Conservation (phyloP, 768 basidiomycete genomes). For the Rhodotorula taiwanensis region DNA sequence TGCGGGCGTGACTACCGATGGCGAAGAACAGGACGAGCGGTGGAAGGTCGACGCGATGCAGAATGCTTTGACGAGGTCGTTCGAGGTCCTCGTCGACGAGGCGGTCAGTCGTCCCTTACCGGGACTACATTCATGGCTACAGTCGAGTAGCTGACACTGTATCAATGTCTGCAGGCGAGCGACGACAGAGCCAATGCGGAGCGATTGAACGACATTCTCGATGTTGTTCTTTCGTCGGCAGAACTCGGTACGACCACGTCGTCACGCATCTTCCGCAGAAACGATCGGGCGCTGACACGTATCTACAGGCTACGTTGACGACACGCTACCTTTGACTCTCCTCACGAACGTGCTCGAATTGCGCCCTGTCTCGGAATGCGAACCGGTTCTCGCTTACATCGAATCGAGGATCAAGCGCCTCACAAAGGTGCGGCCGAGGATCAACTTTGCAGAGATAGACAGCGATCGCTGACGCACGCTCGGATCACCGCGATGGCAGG, state of each 20-base stretch:
- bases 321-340: conserved; percentile 58
- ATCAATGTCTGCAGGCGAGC: background rate
- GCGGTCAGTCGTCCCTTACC: background rate
- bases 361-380: conserved; percentile 76
- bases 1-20: too few relatives aligned
- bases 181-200: background rate
- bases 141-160: background rate
- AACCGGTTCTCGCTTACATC: conserved; percentile 81
- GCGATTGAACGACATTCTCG: conserved; percentile 54
- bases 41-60: too few relatives aligned
- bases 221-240: conserved; percentile 67
- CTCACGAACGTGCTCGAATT: conserved; percentile 57
- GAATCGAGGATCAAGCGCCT: conserved; percentile 63
- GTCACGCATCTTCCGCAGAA: conserved; percentile 7
- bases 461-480: too few relatives aligned
- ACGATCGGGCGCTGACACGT: too few relatives aligned
- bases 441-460: background rate
- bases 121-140: background rate
- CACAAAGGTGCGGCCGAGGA: conserved; percentile 46
- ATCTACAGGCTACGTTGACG: conserved; percentile 64
- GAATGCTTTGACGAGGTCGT: too few relatives aligned
- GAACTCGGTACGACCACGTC: conserved; percentile 57
- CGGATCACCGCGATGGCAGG: conserved; percentile 41
- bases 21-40: too few relatives aligned
- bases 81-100: conserved; percentile 11